phyloP scores from a whole-genome alignment of 371 early-diverging fungal genomes.

The Mucor velutinosus region DNA sequence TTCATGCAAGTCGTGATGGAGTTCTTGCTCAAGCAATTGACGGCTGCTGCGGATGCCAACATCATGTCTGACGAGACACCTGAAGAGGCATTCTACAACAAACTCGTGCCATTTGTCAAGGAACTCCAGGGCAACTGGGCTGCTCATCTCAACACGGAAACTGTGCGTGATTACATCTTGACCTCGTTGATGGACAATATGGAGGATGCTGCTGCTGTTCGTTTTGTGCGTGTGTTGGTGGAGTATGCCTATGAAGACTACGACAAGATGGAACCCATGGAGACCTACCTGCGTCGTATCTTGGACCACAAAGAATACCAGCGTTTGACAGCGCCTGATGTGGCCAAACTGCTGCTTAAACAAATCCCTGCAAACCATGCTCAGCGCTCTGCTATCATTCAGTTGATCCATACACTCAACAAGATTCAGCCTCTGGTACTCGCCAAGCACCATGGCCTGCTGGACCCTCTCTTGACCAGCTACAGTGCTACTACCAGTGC shows the following conservation, averaged over 20 bases:
- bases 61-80: conserved; percentile 21
- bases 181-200: conserved; percentile 47
- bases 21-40: conserved; percentile 24
- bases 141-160: conserved; percentile 29
- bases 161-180: conserved; percentile 49
- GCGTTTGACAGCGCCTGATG: conserved; percentile 29
- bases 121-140: conserved; percentile 4
- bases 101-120: conserved; percentile 7
- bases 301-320: conserved; percentile 42
- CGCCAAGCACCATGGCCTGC: conserved; percentile 47
- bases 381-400: conserved; percentile 50
- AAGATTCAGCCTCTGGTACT: conserved; percentile 46
- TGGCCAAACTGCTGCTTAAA: conserved; percentile 10
- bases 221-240: conserved; percentile 32
- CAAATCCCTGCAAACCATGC: conserved; percentile 15
- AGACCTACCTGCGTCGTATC: conserved; percentile 45
- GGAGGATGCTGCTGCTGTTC: conserved; percentile 37
- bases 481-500: conserved; percentile 59
- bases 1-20: conserved; percentile 17
- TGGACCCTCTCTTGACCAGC: conserved; percentile 54
- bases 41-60: conserved; percentile 20
- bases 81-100: conserved; percentile 27
- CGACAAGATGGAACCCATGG: conserved; percentile 38
- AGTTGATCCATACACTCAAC: conserved; percentile 51
- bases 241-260: conserved; percentile 33